Evolutionary conservation across 208 protist genomes (phyloP).

Genomic region (Leishmania gerbilli): DNA sequence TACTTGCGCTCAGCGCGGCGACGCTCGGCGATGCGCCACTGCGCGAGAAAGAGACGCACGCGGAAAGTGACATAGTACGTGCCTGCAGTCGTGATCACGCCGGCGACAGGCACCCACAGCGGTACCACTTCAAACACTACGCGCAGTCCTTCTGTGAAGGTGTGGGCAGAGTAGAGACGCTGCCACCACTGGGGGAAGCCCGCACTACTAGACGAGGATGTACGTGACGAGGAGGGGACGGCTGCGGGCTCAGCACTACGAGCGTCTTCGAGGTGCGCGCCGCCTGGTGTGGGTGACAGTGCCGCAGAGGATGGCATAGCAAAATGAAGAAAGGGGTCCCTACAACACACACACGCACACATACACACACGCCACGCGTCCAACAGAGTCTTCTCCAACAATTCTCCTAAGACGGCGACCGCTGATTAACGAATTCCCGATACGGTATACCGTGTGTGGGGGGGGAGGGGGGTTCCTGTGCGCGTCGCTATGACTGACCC

Average conservation of each 20-base stretch:
- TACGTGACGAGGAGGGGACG: constrained; percentile 8
- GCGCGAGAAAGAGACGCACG: constrained; percentile 66
- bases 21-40: constrained; percentile 77
- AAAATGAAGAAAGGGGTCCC: not conserved
- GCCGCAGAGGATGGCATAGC: constrained; percentile 22
- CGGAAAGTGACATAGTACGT: constrained; percentile 71
- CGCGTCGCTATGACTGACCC: not conserved
- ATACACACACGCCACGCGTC: not conserved
- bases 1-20: constrained; percentile 73
- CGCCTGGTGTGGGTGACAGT: not conserved
- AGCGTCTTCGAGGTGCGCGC: not conserved
- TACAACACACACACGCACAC: not conserved
- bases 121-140: constrained; percentile 67
- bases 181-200: constrained; percentile 30
- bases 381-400: not conserved
- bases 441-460: not conserved
- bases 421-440: not conserved
- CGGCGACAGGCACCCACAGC: constrained; percentile 65
- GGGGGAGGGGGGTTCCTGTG: not conserved
- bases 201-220: constrained; percentile 5
- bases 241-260: constrained; percentile 2
- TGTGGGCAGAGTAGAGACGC: constrained; percentile 71
- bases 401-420: not conserved
- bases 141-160: constrained; percentile 43
- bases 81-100: constrained; percentile 39